Percentiles rank a stretch among this genome's conserved stretches.
phyloP scores from a whole-genome alignment of 1,284 basidiomycete genomes.

The Malassezia nana region DNA sequence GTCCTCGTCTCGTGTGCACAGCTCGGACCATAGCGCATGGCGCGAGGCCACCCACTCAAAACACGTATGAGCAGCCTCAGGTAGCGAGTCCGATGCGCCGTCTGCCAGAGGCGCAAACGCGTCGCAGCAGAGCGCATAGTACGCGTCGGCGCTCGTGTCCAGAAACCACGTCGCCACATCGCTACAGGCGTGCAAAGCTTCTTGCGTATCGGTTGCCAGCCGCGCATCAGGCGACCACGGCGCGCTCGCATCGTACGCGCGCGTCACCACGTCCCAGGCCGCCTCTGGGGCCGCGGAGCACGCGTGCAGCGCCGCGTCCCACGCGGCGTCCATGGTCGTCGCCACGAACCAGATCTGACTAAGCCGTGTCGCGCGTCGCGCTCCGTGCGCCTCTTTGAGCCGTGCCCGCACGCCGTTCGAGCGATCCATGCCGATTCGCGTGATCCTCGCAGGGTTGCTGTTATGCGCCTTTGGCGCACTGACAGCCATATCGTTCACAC shows the following conservation, averaged over 20 bases:
- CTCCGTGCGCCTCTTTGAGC: neutral
- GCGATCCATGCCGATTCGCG: neutral
- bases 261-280: neutral
- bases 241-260: constrained; percentile 2
- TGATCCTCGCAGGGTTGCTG: neutral
- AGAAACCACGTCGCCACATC: constrained; percentile 11
- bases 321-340: constrained; percentile 7
- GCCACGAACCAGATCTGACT: neutral
- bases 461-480: neutral
- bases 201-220: no score
- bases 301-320: constrained; percentile 11
- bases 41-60: constrained; percentile 10
- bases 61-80: neutral
- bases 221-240: neutral
- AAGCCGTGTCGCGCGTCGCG: neutral
- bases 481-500: neutral
- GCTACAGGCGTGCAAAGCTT: neutral
- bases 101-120: neutral
- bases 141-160: neutral
- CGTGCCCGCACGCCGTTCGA: neutral
- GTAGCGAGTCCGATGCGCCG: neutral
- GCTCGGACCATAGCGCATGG: neutral
- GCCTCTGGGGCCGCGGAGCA: no score
- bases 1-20: neutral
- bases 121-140: neutral